phyloP scores from a whole-genome alignment of 2,329 filamentous ascomycete genomes.

The Thielaviopsis populi region DNA sequence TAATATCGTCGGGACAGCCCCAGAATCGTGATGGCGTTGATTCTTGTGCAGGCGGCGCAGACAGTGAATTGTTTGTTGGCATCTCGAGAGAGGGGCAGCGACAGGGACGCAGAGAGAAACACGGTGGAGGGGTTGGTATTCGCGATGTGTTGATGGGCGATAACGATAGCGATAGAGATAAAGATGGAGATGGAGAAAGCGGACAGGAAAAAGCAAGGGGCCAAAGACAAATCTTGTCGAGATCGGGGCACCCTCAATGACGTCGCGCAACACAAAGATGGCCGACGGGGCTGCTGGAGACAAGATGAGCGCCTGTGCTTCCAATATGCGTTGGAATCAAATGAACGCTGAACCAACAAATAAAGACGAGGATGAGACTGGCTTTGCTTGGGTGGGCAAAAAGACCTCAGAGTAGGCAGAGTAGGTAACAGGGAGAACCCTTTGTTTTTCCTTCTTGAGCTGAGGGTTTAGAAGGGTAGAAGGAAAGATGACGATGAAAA shows the following conservation, averaged over 20 bases:
- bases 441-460: too few species aligned
- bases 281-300: neutral
- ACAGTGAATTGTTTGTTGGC: conserved; percentile 8
- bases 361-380: neutral
- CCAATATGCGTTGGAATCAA: neutral
- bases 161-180: neutral
- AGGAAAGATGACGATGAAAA: neutral
- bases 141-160: neutral
- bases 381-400: neutral
- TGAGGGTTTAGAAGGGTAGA: neutral
- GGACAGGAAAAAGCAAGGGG: neutral
- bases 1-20: conserved; percentile 10
- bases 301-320: neutral
- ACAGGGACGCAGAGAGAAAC: neutral
- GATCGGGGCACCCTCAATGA: neutral
- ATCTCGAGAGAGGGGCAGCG: neutral
- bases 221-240: neutral
- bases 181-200: neutral
- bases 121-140: neutral
- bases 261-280: neutral
- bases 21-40: neutral
- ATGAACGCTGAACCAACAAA: neutral
- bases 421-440: neutral
- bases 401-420: neutral
- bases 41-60: conserved; percentile 4